A percentile compares a stretch with the other conserved stretches of the same genome.
phyloP scores from a whole-genome alignment of 2,329 filamentous ascomycete genomes.

The Leptosphaerulina australis region DNA sequence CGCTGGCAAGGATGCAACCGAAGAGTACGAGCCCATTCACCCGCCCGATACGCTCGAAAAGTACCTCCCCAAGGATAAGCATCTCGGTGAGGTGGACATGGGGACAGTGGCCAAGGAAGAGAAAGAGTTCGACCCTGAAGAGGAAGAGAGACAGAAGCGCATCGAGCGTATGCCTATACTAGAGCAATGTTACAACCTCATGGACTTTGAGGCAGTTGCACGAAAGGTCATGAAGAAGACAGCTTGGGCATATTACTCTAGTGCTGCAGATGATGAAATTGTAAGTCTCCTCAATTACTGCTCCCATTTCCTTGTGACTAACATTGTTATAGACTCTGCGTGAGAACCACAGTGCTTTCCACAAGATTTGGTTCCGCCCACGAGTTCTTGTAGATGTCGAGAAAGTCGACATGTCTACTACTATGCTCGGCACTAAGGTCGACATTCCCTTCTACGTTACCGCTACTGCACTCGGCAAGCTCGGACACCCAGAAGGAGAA shows the following conservation, averaged over 20 bases:
- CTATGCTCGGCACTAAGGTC: slow-evolving; percentile 87
- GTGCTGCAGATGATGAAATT: slow-evolving; percentile 87
- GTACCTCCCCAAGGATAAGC: slow-evolving; percentile 52
- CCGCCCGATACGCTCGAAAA: slow-evolving; percentile 54
- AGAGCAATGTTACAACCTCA: slow-evolving; percentile 54
- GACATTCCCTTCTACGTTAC: slow-evolving; percentile 95
- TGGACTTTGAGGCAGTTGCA: slow-evolving; percentile 93
- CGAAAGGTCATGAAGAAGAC: slow-evolving; percentile 91
- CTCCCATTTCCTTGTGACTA: slow-evolving; percentile 1
- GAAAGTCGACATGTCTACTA: slow-evolving; percentile 83
- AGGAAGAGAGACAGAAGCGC: slow-evolving; percentile 75
- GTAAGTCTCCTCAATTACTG: slow-evolving; percentile 54
- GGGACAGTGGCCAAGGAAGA: slow-evolving; percentile 43
- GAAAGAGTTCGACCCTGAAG: slow-evolving; percentile 61
- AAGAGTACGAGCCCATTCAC: slow-evolving; percentile 62
- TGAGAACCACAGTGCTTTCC: slow-evolving; percentile 94
- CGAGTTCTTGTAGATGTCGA: slow-evolving; percentile 88
- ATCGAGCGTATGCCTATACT: slow-evolving; percentile 53
- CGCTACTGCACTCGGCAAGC: slow-evolving; percentile 91
- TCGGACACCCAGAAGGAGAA: slow-evolving; percentile 92
- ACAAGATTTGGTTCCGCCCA: slow-evolving; percentile 97
- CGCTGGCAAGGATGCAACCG: slow-evolving; percentile 47
- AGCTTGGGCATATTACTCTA: slow-evolving; percentile 98
- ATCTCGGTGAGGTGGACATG: slow-evolving; percentile 50
- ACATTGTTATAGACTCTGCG: slow-evolving; percentile 72